Evolutionary conservation across 2,329 filamentous ascomycete genomes (phyloP).

Genomic region (Fusarium illudens): DNA sequence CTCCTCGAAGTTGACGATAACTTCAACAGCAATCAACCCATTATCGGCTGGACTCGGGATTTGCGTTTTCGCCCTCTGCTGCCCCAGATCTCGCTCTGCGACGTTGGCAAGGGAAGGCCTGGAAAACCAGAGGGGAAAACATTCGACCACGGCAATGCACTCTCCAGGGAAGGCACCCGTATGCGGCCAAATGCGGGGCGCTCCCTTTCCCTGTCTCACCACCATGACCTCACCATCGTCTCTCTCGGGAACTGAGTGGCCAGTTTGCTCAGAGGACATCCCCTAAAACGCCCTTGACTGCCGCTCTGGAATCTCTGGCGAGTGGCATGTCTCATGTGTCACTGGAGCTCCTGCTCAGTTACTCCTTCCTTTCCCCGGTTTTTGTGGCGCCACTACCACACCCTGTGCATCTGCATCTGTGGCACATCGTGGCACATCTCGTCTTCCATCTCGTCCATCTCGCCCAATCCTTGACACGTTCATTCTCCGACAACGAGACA

Average conservation of each 20-base stretch:
- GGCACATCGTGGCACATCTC: slow-evolving; percentile 15
- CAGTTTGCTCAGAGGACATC: slow-evolving; percentile 9
- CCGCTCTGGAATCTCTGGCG: not conserved
- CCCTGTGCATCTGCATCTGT: slow-evolving; percentile 10
- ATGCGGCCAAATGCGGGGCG: slow-evolving; percentile 25
- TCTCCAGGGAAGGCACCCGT: slow-evolving; percentile 15
- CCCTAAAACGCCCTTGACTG: not conserved
- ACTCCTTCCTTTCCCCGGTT: slow-evolving; percentile 8
- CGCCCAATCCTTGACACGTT: not conserved
- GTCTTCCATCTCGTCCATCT: not conserved
- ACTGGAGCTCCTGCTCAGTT: slow-evolving; percentile 3
- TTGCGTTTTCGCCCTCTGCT: slow-evolving; percentile 7
- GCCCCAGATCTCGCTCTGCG: slow-evolving; percentile 12
- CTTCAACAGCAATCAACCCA: slow-evolving; percentile 11
- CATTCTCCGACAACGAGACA: slow-evolving; percentile 12
- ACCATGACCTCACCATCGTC: slow-evolving; percentile 40
- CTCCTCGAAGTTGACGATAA: not conserved
- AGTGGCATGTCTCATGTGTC: not conserved
- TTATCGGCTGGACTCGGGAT: slow-evolving; percentile 31
- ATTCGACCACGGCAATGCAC: slow-evolving; percentile 28
- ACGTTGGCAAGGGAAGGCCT: not conserved
- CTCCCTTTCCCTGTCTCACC: slow-evolving; percentile 26
- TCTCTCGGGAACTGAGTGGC: slow-evolving; percentile 11
- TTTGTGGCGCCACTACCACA: slow-evolving; percentile 23
- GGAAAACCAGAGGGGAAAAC: slow-evolving; percentile 15